These are phyloP conservation scores for Picochlorum sp. DNA, from an alignment of 139 green algal genomes.

Conservation along the genomic window DNA sequence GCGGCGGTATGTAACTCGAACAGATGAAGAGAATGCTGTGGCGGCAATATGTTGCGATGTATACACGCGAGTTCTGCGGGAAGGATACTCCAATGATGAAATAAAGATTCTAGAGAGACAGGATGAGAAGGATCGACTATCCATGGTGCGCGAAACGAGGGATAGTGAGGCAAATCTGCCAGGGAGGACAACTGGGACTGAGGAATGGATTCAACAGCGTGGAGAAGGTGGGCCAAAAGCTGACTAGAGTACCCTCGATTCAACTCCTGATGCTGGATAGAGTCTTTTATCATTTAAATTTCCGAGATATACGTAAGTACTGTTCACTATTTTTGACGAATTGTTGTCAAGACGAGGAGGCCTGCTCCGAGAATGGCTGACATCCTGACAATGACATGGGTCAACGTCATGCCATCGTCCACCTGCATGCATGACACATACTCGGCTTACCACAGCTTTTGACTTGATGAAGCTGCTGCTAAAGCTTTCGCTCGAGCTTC, in stretches of 20 bases:
- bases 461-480: constrained; percentile 32
- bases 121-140: not conserved
- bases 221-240: constrained; percentile 23
- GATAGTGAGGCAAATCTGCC: constrained; percentile 14
- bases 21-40: not conserved
- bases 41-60: not conserved
- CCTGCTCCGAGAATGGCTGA: constrained; percentile 16
- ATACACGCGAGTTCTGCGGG: not conserved
- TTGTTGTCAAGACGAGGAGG: not conserved
- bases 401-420: not conserved
- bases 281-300: too few species aligned
- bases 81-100: not conserved
- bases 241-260: too few species aligned
- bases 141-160: not conserved
- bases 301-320: too few species aligned
- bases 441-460: constrained; percentile 27
- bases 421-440: not conserved
- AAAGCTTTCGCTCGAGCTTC: constrained; percentile 64
- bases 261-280: too few species aligned
- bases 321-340: too few species aligned
- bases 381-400: constrained; percentile 6
- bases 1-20: constrained; percentile 40
- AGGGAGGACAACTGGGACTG: constrained; percentile 28
- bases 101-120: not conserved
- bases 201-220: constrained; percentile 22